Evolutionary conservation across 306 rosid genomes (phyloP).

Genomic region (Fragaria ananassa): DNA sequence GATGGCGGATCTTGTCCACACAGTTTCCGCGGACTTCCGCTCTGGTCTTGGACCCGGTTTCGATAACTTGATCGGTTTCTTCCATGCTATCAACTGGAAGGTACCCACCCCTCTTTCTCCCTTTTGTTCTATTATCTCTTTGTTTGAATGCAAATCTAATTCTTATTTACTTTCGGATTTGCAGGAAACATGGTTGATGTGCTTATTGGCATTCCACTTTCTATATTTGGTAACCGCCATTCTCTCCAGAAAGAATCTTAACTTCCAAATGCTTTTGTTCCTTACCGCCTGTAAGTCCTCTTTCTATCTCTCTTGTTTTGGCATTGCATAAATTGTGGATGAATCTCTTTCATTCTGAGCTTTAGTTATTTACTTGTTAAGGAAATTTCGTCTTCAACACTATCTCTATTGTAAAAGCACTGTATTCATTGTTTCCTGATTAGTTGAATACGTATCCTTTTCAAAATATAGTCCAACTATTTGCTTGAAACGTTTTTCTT

Average conservation of each 20-base stretch:
- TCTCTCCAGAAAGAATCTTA: conserved; percentile 65
- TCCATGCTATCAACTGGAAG: conserved; percentile 93
- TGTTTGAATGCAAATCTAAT: not conserved
- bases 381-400: not conserved
- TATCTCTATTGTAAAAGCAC: too few relatives aligned
- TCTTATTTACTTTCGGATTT: not conserved
- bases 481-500: not conserved
- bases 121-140: not conserved
- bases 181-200: conserved; percentile 87
- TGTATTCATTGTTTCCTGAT: not conserved
- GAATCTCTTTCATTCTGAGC: not conserved
- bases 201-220: conserved; percentile 53
- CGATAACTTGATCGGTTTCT: conserved; percentile 79
- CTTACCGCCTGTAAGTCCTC: conserved; percentile 57
- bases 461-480: not conserved
- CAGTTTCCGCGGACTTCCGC: conserved; percentile 71
- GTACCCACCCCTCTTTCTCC: conserved; percentile 28
- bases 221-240: conserved; percentile 46
- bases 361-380: not conserved
- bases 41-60: conserved; percentile 62
- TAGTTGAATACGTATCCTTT: not conserved
- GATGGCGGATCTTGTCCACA: conserved; percentile 72
- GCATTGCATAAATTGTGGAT: not conserved
- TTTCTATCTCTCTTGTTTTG: not conserved
- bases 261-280: conserved; percentile 86